These are phyloP conservation scores for Handroanthus guayacan DNA, from an alignment of 257 asterid species.

Conservation along the genomic window DNA sequence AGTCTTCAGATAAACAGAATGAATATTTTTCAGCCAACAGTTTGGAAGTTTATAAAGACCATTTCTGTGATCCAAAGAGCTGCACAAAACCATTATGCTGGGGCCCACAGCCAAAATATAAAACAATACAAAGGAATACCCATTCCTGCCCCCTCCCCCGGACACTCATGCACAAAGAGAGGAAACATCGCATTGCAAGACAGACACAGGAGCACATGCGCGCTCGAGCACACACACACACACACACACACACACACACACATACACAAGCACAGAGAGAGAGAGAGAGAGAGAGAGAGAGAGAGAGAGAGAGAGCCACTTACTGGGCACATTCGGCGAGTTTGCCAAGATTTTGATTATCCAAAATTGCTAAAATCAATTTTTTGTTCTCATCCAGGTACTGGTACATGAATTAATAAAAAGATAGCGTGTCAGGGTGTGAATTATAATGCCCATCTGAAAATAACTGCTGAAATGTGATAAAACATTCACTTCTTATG, in stretches of 20 bases:
- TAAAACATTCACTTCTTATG: background rate
- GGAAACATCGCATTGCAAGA: no score
- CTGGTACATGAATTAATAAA: conserved; percentile 54
- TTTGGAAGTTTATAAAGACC: background rate
- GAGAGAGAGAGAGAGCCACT: conserved; percentile 37
- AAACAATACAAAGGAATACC: background rate
- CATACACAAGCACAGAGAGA: background rate
- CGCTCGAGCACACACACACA: background rate
- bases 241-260: background rate
- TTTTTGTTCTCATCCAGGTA: conserved; percentile 96
- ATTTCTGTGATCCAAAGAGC: background rate
- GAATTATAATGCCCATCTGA: background rate
- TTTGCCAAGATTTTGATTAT: conserved; percentile 94
- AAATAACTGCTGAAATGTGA: background rate
- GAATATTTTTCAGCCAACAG: background rate
- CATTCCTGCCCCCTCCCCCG: no score
- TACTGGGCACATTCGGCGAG: conserved; percentile 96
- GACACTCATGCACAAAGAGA: no score
- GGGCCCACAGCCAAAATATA: background rate
- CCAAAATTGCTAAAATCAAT: conserved; percentile 91
- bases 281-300: conserved; percentile 16
- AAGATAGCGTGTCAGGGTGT: conserved; percentile 23
- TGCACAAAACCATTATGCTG: background rate
- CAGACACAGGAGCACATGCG: background rate
- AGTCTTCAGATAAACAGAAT: background rate